Evolutionary conservation across 2,329 filamentous ascomycete species (phyloP).

Genomic region (Penicillium sp.): DNA sequence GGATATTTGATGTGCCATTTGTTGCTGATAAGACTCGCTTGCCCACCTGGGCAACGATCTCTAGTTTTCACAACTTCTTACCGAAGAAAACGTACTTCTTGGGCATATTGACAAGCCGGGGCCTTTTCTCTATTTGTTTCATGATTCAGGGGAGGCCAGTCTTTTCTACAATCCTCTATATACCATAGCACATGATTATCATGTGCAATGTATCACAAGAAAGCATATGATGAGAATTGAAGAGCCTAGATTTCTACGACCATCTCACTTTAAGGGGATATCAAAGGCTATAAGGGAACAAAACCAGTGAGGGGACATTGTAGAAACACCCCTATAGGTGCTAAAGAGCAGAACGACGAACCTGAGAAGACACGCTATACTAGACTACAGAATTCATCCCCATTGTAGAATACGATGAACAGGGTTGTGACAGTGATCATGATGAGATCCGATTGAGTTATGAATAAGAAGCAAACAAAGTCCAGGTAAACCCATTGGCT

Average conservation of each 20-base stretch:
- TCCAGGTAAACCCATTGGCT: slow-evolving; percentile 12
- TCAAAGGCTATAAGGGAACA: background rate
- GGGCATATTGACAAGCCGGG: background rate
- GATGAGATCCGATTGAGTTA: background rate
- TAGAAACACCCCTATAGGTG: background rate
- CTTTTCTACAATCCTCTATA: background rate
- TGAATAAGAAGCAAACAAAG: background rate
- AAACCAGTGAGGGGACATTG: background rate
- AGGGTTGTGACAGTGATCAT: background rate
- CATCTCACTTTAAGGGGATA: background rate
- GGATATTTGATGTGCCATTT: background rate
- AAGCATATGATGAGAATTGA: background rate
- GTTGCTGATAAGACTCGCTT: background rate
- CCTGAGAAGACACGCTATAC: background rate
- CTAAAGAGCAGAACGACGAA: background rate
- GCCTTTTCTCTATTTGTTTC: background rate
- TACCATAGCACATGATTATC: background rate
- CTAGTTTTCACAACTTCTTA: background rate
- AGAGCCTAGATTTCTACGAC: background rate
- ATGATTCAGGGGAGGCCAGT: background rate
- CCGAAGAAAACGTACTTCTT: background rate
- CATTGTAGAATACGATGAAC: background rate
- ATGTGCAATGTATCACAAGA: background rate
- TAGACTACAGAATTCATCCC: background rate
- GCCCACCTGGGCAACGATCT: background rate